Evolutionary conservation across 352 stramenopile species (phyloP).

Genomic region (Globisporangium acanthophoron): DNA sequence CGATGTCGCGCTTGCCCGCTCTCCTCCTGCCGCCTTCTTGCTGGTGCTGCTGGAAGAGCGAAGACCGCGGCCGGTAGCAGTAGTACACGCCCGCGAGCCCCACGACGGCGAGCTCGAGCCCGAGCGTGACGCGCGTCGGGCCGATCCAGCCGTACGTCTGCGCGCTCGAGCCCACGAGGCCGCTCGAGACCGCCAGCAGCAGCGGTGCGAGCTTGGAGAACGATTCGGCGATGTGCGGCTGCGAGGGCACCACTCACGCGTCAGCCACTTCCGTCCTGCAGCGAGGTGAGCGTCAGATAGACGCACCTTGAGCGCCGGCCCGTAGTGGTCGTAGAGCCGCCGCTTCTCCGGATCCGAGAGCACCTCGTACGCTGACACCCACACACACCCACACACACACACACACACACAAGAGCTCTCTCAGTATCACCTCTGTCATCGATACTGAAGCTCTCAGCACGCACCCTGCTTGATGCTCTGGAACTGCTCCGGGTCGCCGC

Average conservation of each 20-base stretch:
- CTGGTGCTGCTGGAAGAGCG: conserved; percentile 5
- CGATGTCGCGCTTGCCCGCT: conserved; percentile 34
- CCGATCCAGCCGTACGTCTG: conserved; percentile 33
- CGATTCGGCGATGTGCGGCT: conserved; percentile 52
- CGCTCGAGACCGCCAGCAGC: conserved; percentile 51
- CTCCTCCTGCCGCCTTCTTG: conserved; percentile 5
- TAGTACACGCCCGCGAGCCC: conserved; percentile 57
- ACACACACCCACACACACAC: too few species aligned
- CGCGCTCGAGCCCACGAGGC: conserved; percentile 40
- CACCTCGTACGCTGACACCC: conserved; percentile 79
- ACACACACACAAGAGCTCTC: too few species aligned
- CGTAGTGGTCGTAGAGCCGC: conserved; percentile 88
- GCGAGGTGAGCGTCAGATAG: too few species aligned
- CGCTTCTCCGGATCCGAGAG: conserved; percentile 89
- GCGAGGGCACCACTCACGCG: too few species aligned
- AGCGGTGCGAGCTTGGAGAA: conserved; percentile 59
- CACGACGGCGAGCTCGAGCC: conserved; percentile 43
- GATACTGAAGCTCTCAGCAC: background rate
- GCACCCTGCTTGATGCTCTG: conserved; percentile 1
- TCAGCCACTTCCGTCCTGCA: too few species aligned
- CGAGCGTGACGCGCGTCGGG: conserved; percentile 16
- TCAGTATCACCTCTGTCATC: too few species aligned
- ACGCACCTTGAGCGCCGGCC: conserved; percentile 9
- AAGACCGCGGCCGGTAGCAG: conserved; percentile 25
- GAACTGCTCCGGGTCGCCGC: conserved; percentile 49